Percentiles rank a stretch among this genome's conserved stretches.
Conservation (phyloP, 805 yeast species). For the Peterozyma xylosa region DNA sequence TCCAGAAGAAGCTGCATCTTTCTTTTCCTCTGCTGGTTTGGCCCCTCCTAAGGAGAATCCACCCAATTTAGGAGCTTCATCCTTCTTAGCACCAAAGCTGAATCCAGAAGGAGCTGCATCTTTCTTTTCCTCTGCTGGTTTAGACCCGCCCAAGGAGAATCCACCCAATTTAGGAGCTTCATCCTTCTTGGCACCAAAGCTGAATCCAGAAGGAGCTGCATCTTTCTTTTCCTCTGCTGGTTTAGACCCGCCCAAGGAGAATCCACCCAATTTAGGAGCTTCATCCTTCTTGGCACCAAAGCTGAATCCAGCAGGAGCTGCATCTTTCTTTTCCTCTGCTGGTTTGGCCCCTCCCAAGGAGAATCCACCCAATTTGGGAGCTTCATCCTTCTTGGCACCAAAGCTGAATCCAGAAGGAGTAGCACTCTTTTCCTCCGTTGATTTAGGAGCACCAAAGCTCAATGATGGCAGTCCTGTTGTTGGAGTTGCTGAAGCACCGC, state of each 20-base stretch:
- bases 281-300: slow-evolving; percentile 5
- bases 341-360: slow-evolving; percentile 4
- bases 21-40: slow-evolving; percentile 6
- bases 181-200: slow-evolving; percentile 7
- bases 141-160: slow-evolving; percentile 12
- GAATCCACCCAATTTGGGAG: background rate
- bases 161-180: slow-evolving; percentile 3
- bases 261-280: background rate
- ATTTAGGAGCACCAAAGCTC: slow-evolving; percentile 1
- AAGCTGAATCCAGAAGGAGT: slow-evolving; percentile 11
- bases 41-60: slow-evolving; percentile 12
- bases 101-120: slow-evolving; percentile 7
- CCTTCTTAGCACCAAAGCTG: slow-evolving; percentile 6
- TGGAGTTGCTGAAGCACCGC: background rate
- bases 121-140: slow-evolving; percentile 6
- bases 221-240: slow-evolving; percentile 6
- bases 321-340: background rate
- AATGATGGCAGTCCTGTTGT: background rate
- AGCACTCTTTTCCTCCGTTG: background rate
- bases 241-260: slow-evolving; percentile 1
- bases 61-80: slow-evolving; percentile 1
- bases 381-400: slow-evolving; percentile 11
- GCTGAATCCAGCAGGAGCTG: slow-evolving; percentile 9
- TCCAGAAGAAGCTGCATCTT: slow-evolving; percentile 5
- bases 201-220: slow-evolving; percentile 7